Evolutionary conservation across 768 basidiomycete genomes (phyloP).

Genomic region (Psilocybe azurescens): DNA sequence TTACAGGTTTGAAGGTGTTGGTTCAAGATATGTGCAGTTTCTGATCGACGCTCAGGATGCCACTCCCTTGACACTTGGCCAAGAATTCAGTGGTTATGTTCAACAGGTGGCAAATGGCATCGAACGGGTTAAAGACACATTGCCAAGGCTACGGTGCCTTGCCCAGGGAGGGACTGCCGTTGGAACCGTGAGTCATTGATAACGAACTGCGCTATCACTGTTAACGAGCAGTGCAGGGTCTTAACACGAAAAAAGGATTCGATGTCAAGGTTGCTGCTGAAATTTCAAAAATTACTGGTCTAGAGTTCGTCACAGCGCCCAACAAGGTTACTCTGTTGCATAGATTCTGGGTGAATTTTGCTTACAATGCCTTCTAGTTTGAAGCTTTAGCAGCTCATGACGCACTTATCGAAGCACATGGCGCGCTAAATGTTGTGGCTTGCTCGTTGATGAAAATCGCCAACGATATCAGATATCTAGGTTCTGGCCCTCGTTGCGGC

Average conservation of each 20-base stretch:
- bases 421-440: constrained; percentile 95
- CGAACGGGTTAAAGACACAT: constrained; percentile 75
- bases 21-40: not conserved
- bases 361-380: constrained; percentile 57
- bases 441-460: constrained; percentile 99
- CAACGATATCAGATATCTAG: constrained; percentile 98
- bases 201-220: constrained; percentile 6
- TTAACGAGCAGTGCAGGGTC: constrained; percentile 58
- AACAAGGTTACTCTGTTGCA: constrained; percentile 74
- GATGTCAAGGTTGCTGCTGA: constrained; percentile 93
- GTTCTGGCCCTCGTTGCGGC: constrained; percentile 96
- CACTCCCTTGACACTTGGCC: constrained; percentile 95
- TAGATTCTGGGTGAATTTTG: not conserved
- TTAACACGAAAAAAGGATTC: constrained; percentile 97
- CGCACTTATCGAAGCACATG: constrained; percentile 96
- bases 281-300: constrained; percentile 88
- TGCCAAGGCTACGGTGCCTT: constrained; percentile 87
- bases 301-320: constrained; percentile 94
- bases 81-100: constrained; percentile 99
- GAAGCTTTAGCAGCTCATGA: constrained; percentile 99
- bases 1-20: constrained; percentile 59
- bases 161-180: constrained; percentile 99
- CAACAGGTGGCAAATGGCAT: constrained; percentile 94
- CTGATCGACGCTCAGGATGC: constrained; percentile 70
- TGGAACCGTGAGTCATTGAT: constrained; percentile 75